Conservation (phyloP, 306 rosid genomes). For the Ziziphus jujuba region DNA sequence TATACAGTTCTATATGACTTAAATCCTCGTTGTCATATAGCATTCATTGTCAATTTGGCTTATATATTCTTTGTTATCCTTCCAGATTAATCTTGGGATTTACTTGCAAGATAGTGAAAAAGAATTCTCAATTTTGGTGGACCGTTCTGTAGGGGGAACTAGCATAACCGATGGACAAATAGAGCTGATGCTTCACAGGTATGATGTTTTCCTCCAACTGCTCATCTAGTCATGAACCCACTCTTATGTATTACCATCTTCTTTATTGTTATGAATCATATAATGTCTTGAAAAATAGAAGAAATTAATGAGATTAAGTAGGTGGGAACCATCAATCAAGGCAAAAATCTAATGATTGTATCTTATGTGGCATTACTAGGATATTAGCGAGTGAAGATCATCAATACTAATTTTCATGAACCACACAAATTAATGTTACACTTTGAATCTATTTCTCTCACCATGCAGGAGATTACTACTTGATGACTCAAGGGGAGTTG, state of each 20-base stretch:
- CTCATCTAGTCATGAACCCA: background rate
- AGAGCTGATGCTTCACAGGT: slow-evolving; percentile 61
- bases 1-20: background rate
- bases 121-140: slow-evolving; percentile 57
- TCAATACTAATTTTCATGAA: background rate
- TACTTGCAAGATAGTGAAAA: slow-evolving; percentile 39
- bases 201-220: slow-evolving; percentile 7
- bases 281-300: background rate
- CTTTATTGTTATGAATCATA: background rate
- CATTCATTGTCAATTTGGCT: background rate
- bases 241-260: background rate
- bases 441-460: slow-evolving; percentile 7
- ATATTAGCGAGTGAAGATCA: background rate
- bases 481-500: slow-evolving; percentile 91
- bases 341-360: slow-evolving; percentile 4
- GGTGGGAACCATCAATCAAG: background rate
- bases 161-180: slow-evolving; percentile 51
- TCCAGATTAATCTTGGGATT: slow-evolving; percentile 56
- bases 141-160: slow-evolving; percentile 50
- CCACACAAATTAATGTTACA: background rate
- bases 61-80: background rate
- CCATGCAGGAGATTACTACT: slow-evolving; percentile 64
- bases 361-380: background rate
- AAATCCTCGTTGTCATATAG: background rate
- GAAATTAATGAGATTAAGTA: background rate